Evolutionary conservation across 352 stramenopile genomes (phyloP).

Genomic region (Plasmopara viticola): DNA sequence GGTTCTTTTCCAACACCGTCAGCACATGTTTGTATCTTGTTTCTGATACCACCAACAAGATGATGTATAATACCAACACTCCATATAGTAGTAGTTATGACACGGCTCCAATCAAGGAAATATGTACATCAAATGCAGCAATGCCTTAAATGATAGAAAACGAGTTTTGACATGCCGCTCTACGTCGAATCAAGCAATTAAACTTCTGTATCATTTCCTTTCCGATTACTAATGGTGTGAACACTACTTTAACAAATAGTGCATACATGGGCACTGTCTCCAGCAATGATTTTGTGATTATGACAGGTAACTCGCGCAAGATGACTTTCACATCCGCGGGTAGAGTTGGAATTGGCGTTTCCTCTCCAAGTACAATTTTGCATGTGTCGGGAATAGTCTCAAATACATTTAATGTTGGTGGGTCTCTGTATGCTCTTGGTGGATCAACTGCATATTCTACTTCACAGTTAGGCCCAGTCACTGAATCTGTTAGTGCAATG

Average conservation of each 20-base stretch:
- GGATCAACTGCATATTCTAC: neutral
- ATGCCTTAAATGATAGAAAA: neutral
- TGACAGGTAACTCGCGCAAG: neutral
- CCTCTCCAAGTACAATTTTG: neutral
- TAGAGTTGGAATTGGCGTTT: neutral
- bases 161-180: neutral
- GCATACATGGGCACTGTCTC: neutral
- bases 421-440: neutral
- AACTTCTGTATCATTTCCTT: neutral
- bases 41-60: slow-evolving; percentile 7
- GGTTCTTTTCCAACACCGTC: slow-evolving; percentile 3
- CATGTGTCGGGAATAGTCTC: neutral
- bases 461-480: neutral
- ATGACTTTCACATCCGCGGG: neutral
- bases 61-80: slow-evolving; percentile 15
- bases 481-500: neutral
- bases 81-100: neutral
- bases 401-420: slow-evolving; percentile 1
- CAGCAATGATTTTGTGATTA: neutral
- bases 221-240: neutral
- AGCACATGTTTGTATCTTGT: slow-evolving; percentile 13
- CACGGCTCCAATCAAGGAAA: neutral
- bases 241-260: neutral
- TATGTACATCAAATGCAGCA: neutral
- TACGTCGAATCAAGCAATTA: neutral